Conservation (phyloP, 352 stramenopile species). For the Globisporangium parvum region DNA sequence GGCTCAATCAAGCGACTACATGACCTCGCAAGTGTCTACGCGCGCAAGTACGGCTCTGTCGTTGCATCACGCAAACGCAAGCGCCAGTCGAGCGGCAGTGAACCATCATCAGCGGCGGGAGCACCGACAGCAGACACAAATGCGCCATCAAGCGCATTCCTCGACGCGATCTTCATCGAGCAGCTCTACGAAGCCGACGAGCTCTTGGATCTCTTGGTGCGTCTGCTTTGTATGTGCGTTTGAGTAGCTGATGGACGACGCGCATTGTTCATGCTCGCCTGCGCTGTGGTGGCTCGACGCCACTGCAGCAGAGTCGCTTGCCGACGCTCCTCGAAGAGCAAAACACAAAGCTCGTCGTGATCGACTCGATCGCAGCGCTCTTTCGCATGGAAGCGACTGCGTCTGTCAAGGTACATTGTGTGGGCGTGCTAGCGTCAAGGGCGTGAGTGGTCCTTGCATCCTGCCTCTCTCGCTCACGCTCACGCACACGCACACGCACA, state of each 20-base stretch:
- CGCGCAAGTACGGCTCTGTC: slow-evolving; percentile 27
- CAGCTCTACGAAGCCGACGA: slow-evolving; percentile 67
- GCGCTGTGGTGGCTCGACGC: no score
- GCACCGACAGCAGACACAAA: background rate
- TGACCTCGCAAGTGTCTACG: slow-evolving; percentile 52
- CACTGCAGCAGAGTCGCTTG: slow-evolving; percentile 51
- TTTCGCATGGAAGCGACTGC: slow-evolving; percentile 66
- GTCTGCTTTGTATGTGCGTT: background rate
- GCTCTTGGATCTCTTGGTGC: slow-evolving; percentile 58
- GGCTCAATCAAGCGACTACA: slow-evolving; percentile 66
- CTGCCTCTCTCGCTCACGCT: no score
- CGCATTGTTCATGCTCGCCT: no score
- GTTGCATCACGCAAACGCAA: slow-evolving; percentile 45
- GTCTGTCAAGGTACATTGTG: slow-evolving; percentile 65
- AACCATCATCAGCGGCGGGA: background rate
- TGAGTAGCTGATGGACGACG: background rate
- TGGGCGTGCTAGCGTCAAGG: no score
- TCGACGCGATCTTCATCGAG: slow-evolving; percentile 77
- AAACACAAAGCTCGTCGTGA: slow-evolving; percentile 73
- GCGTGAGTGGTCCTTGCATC: background rate
- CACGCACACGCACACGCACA: background rate
- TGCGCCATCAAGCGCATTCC: slow-evolving; percentile 27
- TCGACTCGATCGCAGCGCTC: slow-evolving; percentile 75
- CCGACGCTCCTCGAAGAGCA: slow-evolving; percentile 59
- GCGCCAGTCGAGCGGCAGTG: slow-evolving; percentile 7